phyloP scores from a whole-genome alignment of 2,329 filamentous ascomycete genomes.

The Penicillium sp. region DNA sequence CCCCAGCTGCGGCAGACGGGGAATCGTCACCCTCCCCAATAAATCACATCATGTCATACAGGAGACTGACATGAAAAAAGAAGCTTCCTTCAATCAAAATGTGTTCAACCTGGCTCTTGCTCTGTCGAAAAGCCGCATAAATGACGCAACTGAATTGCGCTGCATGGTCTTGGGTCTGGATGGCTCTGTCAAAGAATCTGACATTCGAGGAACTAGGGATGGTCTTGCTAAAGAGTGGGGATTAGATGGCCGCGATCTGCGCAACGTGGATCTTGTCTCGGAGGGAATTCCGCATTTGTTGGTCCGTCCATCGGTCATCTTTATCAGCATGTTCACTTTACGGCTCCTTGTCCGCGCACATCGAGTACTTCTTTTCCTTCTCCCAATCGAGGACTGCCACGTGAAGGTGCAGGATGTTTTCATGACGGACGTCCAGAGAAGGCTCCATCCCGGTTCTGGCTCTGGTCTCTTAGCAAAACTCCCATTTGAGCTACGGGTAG shows the following conservation, averaged over 20 bases:
- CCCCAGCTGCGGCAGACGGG: not conserved
- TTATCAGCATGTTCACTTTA: conserved; percentile 37
- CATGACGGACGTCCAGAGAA: conserved; percentile 26
- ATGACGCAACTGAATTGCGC: conserved; percentile 3
- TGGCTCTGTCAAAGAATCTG: not conserved
- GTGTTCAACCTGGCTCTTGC: conserved; percentile 4
- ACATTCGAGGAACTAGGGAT: conserved; percentile 18
- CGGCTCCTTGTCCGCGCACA: conserved; percentile 36
- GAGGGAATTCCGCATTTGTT: conserved; percentile 35
- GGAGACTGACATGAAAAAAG: conserved; percentile 1
- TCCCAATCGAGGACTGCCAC: conserved; percentile 13
- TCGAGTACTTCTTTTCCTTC: conserved; percentile 29
- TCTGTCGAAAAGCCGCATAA: conserved; percentile 3
- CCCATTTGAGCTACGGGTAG: conserved; percentile 36
- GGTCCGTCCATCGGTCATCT: conserved; percentile 31
- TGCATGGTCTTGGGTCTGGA: not conserved
- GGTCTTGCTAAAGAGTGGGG: conserved; percentile 20
- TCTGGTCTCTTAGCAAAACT: conserved; percentile 18
- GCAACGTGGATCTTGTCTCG: conserved; percentile 34
- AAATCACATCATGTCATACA: conserved; percentile 2
- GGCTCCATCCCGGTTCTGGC: conserved; percentile 17
- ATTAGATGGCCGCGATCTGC: conserved; percentile 31
- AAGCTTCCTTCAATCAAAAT: not conserved
- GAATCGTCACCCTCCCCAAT: conserved; percentile 1
- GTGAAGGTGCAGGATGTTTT: conserved; percentile 24